phyloP scores from a whole-genome alignment of 345 rosid species.

The Boechera stricta region DNA sequence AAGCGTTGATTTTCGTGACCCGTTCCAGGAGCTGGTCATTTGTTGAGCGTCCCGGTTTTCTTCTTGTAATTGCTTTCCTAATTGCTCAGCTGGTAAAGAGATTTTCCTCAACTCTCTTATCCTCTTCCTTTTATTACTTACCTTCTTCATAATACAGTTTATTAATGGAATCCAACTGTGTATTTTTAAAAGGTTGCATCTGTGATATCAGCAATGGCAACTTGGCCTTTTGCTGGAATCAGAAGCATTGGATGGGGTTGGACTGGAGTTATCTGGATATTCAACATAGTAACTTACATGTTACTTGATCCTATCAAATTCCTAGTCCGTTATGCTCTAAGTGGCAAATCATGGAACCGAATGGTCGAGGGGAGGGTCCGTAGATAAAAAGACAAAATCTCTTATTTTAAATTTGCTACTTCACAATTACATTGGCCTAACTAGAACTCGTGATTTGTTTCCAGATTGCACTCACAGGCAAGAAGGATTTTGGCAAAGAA shows the following conservation, averaged over 20 bases:
- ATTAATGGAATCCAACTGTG: slow-evolving; percentile 2
- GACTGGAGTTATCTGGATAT: slow-evolving; percentile 79
- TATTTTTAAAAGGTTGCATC: slow-evolving; percentile 64
- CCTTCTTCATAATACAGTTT: background rate
- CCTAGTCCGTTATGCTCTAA: slow-evolving; percentile 70
- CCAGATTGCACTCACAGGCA: slow-evolving; percentile 51
- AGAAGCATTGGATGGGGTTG: slow-evolving; percentile 77
- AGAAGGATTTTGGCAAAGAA: slow-evolving; percentile 54
- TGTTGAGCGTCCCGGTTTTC: slow-evolving; percentile 62
- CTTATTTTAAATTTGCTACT: background rate
- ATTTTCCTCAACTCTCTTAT: background rate
- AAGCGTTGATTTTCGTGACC: slow-evolving; percentile 80
- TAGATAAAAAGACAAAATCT: background rate
- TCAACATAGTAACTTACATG: slow-evolving; percentile 64
- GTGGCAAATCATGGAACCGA: slow-evolving; percentile 76
- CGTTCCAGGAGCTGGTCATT: slow-evolving; percentile 70
- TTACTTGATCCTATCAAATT: slow-evolving; percentile 91
- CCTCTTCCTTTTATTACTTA: background rate
- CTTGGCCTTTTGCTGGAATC: slow-evolving; percentile 70
- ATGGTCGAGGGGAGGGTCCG: slow-evolving; percentile 73
- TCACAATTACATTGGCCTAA: background rate
- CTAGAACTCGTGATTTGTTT: slow-evolving; percentile 7
- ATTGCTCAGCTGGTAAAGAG: slow-evolving; percentile 58
- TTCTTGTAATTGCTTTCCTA: slow-evolving; percentile 75
- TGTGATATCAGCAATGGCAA: slow-evolving; percentile 59